Evolutionary conservation across 208 protist species (phyloP).

Genomic region (Blechomonas ayalai): DNA sequence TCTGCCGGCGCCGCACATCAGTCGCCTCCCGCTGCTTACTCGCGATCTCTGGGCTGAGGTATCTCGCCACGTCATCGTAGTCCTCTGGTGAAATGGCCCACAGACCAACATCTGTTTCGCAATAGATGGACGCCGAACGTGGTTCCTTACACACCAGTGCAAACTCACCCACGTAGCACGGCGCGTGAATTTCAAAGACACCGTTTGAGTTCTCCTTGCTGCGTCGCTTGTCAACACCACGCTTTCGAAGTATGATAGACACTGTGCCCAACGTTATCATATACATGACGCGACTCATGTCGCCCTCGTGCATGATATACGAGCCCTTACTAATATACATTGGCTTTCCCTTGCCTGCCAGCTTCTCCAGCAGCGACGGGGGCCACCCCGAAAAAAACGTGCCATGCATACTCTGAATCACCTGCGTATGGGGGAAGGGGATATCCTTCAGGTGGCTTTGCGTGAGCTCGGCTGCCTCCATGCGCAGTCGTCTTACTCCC

Average conservation of each 20-base stretch:
- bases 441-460: slow-evolving; percentile 50
- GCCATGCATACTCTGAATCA: slow-evolving; percentile 80
- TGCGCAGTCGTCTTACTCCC: slow-evolving; percentile 21
- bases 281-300: slow-evolving; percentile 81
- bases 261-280: slow-evolving; percentile 76
- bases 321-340: slow-evolving; percentile 43
- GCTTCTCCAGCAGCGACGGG: slow-evolving; percentile 46
- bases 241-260: slow-evolving; percentile 62
- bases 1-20: slow-evolving; percentile 70
- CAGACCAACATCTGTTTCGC: slow-evolving; percentile 75
- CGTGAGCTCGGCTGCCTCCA: slow-evolving; percentile 31
- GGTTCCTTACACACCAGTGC: slow-evolving; percentile 86
- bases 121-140: slow-evolving; percentile 76
- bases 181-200: slow-evolving; percentile 57
- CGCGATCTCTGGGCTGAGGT: slow-evolving; percentile 62
- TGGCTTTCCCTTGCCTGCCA: slow-evolving; percentile 54
- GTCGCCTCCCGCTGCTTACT: slow-evolving; percentile 82
- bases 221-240: slow-evolving; percentile 60
- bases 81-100: slow-evolving; percentile 75
- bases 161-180: slow-evolving; percentile 86
- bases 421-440: slow-evolving; percentile 58
- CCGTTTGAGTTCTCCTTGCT: slow-evolving; percentile 70
- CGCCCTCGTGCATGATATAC: slow-evolving; percentile 88
- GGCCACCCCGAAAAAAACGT: slow-evolving; percentile 84
- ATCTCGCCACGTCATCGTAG: slow-evolving; percentile 70